Conservation (phyloP, 805 yeast genomes). For the Myxozyma vanderwaltii region DNA sequence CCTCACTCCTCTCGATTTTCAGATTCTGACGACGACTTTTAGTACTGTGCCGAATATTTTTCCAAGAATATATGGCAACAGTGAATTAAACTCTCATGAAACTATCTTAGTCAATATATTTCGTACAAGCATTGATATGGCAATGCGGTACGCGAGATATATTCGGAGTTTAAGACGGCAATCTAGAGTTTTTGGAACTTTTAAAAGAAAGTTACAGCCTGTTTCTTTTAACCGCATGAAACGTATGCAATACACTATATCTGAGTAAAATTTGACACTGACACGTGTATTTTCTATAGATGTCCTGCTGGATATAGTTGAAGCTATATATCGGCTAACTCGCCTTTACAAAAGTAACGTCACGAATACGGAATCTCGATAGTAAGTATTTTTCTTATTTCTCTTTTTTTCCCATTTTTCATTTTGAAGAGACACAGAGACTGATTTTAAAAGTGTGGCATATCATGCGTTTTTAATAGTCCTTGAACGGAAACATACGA, state of each 20-base stretch:
- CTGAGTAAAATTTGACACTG: background rate
- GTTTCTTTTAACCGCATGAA: background rate
- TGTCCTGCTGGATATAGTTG: background rate
- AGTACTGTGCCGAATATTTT: conserved; percentile 13
- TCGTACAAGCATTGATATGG: conserved; percentile 24
- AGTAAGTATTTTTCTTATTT: background rate
- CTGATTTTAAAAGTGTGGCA: conserved; percentile 3
- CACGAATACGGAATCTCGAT: background rate
- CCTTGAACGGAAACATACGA: conserved; percentile 13
- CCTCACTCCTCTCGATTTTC: background rate
- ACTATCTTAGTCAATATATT: conserved; percentile 20
- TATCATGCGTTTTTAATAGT: conserved; percentile 16
- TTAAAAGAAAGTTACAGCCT: background rate
- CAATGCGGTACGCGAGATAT: conserved; percentile 22
- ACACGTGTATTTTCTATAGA: background rate
- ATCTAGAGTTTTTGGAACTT: background rate
- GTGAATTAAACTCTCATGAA: conserved; percentile 17
- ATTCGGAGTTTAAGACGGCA: conserved; percentile 7
- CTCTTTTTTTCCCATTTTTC: background rate
- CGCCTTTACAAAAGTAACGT: background rate
- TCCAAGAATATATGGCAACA: conserved; percentile 12
- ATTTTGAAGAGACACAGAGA: background rate
- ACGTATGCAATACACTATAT: too few relatives aligned
- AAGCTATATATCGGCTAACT: background rate
- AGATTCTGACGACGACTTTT: background rate